A percentile compares a stretch with the other conserved stretches of the same genome.
Conservation (phyloP, 2,329 filamentous ascomycete genomes). For the Leptographium wingfieldii region DNA sequence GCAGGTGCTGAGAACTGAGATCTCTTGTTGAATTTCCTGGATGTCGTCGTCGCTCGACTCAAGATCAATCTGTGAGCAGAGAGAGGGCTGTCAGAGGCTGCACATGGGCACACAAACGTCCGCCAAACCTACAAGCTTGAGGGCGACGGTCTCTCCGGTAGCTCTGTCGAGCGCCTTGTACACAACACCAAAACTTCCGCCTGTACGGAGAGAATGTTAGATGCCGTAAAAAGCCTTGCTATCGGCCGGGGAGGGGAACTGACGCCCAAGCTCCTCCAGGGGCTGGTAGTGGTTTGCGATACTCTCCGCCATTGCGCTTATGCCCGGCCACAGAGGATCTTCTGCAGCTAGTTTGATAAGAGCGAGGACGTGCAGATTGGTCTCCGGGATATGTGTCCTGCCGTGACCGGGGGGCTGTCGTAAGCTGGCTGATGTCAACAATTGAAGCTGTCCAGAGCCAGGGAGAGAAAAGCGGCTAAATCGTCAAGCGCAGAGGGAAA, state of each 20-base stretch:
- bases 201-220: constrained; percentile 27
- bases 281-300: constrained; percentile 87
- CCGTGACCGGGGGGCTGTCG: neutral
- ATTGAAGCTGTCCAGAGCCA: neutral
- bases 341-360: neutral
- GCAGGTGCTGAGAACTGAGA: constrained; percentile 88
- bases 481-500: neutral
- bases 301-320: constrained; percentile 37
- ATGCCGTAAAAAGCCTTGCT: neutral
- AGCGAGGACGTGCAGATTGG: neutral
- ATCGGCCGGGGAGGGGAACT: constrained; percentile 26
- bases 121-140: constrained; percentile 67
- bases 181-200: constrained; percentile 90
- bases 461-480: neutral
- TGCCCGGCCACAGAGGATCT: neutral
- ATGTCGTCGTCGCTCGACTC: constrained; percentile 98
- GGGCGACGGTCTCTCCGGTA: constrained; percentile 87
- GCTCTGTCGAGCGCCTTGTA: constrained; percentile 90
- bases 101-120: neutral
- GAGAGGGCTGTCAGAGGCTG: constrained; percentile 4
- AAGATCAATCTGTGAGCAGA: constrained; percentile 70
- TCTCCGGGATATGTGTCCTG: neutral
- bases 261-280: constrained; percentile 90
- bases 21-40: constrained; percentile 94
- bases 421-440: neutral